These are phyloP conservation scores for Ustilago cynodontis DNA, from an alignment of 1,284 basidiomycete genomes.

Conservation along the genomic window DNA sequence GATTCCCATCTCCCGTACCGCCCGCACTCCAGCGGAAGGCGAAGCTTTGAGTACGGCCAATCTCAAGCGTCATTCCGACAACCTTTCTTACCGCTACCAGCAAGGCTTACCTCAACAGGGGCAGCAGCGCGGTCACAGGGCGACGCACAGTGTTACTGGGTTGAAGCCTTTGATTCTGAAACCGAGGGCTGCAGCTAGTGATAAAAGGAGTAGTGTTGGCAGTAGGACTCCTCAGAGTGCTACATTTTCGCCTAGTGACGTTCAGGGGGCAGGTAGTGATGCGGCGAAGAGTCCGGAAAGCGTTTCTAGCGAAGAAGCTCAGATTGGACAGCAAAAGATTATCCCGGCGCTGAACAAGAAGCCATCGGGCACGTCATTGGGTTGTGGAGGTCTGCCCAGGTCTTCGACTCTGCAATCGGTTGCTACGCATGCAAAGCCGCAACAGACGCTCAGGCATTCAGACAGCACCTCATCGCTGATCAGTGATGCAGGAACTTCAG, in stretches of 20 bases:
- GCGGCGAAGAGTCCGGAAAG: conserved; percentile 3
- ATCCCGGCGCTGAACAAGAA: too few relatives aligned
- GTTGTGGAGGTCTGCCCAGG: conserved; percentile 11
- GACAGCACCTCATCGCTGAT: conserved; percentile 45
- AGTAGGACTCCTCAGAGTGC: conserved; percentile 25
- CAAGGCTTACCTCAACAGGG: conserved; percentile 11
- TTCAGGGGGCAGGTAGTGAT: not conserved
- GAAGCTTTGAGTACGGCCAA: conserved; percentile 31
- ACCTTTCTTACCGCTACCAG: conserved; percentile 24
- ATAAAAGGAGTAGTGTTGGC: conserved; percentile 12
- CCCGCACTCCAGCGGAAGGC: not conserved
- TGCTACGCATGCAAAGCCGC: not conserved
- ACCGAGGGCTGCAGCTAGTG: conserved; percentile 26
- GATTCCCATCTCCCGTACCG: not conserved
- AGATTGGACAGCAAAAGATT: not conserved
- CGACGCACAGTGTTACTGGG: conserved; percentile 35
- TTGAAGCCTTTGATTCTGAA: conserved; percentile 38
- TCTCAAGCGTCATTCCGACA: conserved; percentile 44
- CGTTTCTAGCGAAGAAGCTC: conserved; percentile 7
- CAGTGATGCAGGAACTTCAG: conserved; percentile 7
- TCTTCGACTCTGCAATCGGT: conserved; percentile 35
- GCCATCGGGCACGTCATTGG: not conserved
- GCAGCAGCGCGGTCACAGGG: conserved; percentile 19
- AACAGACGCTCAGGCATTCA: conserved; percentile 34
- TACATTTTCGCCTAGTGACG: not conserved